Conservation (phyloP, 1,284 basidiomycete genomes). For the Pyrrhoderma noxium region DNA sequence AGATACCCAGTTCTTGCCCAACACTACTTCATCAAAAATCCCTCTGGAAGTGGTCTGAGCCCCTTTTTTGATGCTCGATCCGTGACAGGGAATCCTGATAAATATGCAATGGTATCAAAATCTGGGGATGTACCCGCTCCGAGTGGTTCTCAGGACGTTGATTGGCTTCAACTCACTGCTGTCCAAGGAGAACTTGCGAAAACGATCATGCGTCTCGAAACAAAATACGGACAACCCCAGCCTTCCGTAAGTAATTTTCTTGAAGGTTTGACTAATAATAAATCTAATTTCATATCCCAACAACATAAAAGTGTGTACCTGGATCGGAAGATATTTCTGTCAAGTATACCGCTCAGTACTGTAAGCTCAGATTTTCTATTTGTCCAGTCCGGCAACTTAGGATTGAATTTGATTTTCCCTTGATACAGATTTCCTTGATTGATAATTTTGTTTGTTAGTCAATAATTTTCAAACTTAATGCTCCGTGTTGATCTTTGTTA, state of each 20-base stretch:
- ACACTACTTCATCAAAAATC: conserved; percentile 49
- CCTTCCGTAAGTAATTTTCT: conserved; percentile 30
- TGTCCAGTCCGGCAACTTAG: too few species aligned
- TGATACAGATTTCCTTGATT: too few species aligned
- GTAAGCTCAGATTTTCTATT: conserved; percentile 26
- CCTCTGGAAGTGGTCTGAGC: conserved; percentile 36
- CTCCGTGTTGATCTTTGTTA: too few species aligned
- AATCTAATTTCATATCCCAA: neutral
- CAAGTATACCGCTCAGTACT: conserved; percentile 47
- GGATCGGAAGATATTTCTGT: conserved; percentile 35
- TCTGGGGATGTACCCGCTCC: conserved; percentile 39
- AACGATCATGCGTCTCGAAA: conserved; percentile 49
- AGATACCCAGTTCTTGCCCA: conserved; percentile 35
- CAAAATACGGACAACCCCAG: conserved; percentile 56
- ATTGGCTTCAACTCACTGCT: conserved; percentile 47
- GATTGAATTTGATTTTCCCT: too few species aligned
- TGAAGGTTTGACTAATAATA: neutral
- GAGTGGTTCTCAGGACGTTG: conserved; percentile 40
- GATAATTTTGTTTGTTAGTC: too few species aligned
- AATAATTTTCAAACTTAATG: too few species aligned
- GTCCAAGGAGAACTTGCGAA: conserved; percentile 44
- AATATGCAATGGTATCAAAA: conserved; percentile 42
- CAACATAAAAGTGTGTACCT: conserved; percentile 30
- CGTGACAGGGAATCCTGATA: conserved; percentile 34
- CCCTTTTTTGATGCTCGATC: conserved; percentile 54